Percentiles rank a stretch among this genome's conserved stretches.
These are phyloP conservation scores for Botryotinia convoluta DNA, from an alignment of 2,329 filamentous ascomycete genomes.

Conservation along the genomic window DNA sequence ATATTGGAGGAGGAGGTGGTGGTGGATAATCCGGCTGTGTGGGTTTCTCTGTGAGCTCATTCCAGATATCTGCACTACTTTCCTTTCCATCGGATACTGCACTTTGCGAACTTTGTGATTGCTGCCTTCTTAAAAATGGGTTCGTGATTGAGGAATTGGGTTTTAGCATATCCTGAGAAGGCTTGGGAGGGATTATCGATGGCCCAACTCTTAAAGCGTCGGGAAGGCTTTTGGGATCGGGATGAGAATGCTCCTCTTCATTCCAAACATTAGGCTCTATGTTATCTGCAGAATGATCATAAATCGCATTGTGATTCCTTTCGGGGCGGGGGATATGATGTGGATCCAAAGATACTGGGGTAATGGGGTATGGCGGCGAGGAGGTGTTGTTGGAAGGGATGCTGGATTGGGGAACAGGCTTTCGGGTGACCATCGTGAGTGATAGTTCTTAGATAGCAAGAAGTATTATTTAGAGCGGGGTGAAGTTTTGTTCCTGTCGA, in stretches of 20 bases:
- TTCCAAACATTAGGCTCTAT: conserved; percentile 31
- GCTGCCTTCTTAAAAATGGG: conserved; percentile 33
- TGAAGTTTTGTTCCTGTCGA: background rate
- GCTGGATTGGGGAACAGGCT: conserved; percentile 30
- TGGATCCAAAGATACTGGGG: conserved; percentile 25
- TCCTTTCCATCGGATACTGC: conserved; percentile 26
- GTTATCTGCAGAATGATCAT: conserved; percentile 19
- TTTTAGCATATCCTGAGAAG: conserved; percentile 30
- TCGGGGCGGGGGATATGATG: conserved; percentile 23
- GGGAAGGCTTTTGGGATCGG: conserved; percentile 26
- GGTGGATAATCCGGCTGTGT: conserved; percentile 21
- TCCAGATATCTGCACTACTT: conserved; percentile 36
- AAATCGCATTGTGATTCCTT: conserved; percentile 24
- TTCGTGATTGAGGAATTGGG: conserved; percentile 32
- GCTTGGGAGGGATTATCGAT: conserved; percentile 27
- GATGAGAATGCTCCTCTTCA: conserved; percentile 19
- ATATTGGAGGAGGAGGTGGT: conserved; percentile 25
- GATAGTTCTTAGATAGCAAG: background rate
- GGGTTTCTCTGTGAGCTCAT: conserved; percentile 24
- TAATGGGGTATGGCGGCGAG: conserved; percentile 32
- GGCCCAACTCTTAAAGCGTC: conserved; percentile 34
- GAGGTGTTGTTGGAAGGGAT: conserved; percentile 19
- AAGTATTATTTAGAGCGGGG: background rate
- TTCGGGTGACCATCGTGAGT: conserved; percentile 34
- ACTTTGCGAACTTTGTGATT: conserved; percentile 23